Evolutionary conservation across 2,329 filamentous ascomycete species (phyloP), one percentile per base, ranked within the genome.

Genomic region (Gyromitra esculenta): DNA sequence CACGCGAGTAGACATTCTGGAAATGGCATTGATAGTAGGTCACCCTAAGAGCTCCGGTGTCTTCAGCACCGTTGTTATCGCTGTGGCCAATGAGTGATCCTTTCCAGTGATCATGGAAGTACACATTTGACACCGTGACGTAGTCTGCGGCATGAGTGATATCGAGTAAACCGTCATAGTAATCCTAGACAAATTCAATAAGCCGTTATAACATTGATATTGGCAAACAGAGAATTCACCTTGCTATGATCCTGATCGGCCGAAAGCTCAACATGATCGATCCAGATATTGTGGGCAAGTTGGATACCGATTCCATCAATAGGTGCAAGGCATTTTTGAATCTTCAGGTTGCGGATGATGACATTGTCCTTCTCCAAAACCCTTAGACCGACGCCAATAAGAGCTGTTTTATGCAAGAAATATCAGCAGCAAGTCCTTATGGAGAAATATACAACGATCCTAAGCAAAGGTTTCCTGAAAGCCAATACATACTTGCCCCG

Each of bases 21-120:
- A 86, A 91, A 85, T 88, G 85, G 87, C 91, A 91, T 85, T 91
- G 88, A 84, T 87, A 86, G 82, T 90, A 90, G 69, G 90, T 91
- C 72, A 91, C 84, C 81, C 85, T 87, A 59, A 91, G 85, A 81
- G 45, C 52, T 1, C 89, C 89, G 8, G 81, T 87, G 83, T 91
- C 90, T 80, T 90, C 87, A 60, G 81, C 83, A 39, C 79, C 83
- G 84, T 90, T 90, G 83, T 78, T 85, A 85, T 90, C 87, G 50
- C 85, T 87, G 85, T 90, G 88, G 9, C 88, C 89, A 69, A 89
- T 84, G 5, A 90, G 84, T 0, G 86, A 87, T 18, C 85, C 87
- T 82, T 90, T 90, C 85, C 85, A 90, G 86, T 90, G 87, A 83
- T 88, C 87, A 82, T 88, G 87, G 79, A 88, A 80, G 81, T 84